Evolutionary conservation across 768 basidiomycete genomes (phyloP), one percentile per base, ranked within the genome.

Genomic region (Hericium coralloides): DNA sequence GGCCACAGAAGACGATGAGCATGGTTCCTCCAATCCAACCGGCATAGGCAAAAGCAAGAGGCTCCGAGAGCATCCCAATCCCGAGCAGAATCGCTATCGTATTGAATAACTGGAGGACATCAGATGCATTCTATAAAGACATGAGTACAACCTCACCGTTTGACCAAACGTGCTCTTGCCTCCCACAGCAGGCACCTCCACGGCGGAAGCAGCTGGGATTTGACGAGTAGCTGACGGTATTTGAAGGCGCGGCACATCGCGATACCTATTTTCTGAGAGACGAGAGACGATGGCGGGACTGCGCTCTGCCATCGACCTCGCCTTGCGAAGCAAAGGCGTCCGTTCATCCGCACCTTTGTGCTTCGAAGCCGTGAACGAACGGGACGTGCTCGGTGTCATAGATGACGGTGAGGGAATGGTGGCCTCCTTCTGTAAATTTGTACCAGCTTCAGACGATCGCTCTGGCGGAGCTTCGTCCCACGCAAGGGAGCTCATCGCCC

Each of bases 1-100:
- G 77, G 0, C 87, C 92, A 64, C 92, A 94, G 53, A 81, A 79
- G 12, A 90, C 66, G 57, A 95, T 81, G 15, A 98, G 73, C 23
- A 79, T 7, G 0, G 84, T 85, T 0, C 95, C 95, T 38, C 78
- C 74, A 17, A 86, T 71, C 95, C 95, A 98, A 3, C 95, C 95
- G 2, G 92, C 82, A 64, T 91, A 92, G 1, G 93, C 83, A 64
- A 97, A 95, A 0, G 95, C 95, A 23, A 97, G 76, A 0, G 93
- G 92, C 66, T 92, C 85, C 12, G 91, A 91, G 17, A 95, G 77
- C 77, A 95, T 85, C 4, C 93, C 93, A 60, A 95, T 86, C 6
- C 93, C 93, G 18, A 93, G 75, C 12, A 95, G 73, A 37, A 94
- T 88, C 14, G 91, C 91, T 36, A 86, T 88, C 10, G 85, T 85